Base-by-base conservation (phyloP, 805 yeast species). In the Nakazawaea ambrosiae region DNA sequence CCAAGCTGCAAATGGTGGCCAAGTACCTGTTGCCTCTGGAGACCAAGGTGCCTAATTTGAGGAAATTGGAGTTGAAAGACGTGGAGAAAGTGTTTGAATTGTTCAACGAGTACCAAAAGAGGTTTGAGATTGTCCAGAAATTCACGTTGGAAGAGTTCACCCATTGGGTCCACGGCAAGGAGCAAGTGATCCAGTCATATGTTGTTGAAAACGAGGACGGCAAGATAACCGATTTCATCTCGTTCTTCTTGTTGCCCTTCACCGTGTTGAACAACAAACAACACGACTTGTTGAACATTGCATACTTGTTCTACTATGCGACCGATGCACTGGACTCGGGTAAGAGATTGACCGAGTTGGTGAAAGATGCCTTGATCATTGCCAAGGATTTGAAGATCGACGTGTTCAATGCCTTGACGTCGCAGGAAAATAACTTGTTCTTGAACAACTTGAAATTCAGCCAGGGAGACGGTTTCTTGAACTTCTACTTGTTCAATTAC, bases 401-500 rank as follows among this genome's bases (percentile, higher is more conserved):
- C 55, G 97, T 92, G 3, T 86, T 90, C 70, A 92, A 92, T 56
- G 96, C 97, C 8, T 67, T 92, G 45, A 78, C 97, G 0, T 70
- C 88, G 9, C 95, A 88, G 62, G 98, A 92, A 54, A 92, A 92
- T 57, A 70, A 87, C 12, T 62, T 83, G 42, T 87, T 92, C 62
- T 65, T 92, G 46, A 81, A 85, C 19, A 78, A 83, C 27, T 70
- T 84, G 60, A 85, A 86, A 55, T 92, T 92, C 57, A 96, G 96
- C 24, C 74, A 77, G 34, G 98, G 98, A 31, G 97, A 90, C 57
- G 98, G 98, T 0, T 73, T 75, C 53, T 70, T 92, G 53, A 84
- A 92, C 60, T 92, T 83, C 60, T 92, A 92, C 55, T 63, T 92
- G 46, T 92, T 92, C 72, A 92, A 92, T 60, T 92, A 88, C 66